A percentile compares a stretch with the other conserved stretches of the same genome.
Evolutionary conservation across 257 asterid species (phyloP).

Genomic region (Solanum rostratum): DNA sequence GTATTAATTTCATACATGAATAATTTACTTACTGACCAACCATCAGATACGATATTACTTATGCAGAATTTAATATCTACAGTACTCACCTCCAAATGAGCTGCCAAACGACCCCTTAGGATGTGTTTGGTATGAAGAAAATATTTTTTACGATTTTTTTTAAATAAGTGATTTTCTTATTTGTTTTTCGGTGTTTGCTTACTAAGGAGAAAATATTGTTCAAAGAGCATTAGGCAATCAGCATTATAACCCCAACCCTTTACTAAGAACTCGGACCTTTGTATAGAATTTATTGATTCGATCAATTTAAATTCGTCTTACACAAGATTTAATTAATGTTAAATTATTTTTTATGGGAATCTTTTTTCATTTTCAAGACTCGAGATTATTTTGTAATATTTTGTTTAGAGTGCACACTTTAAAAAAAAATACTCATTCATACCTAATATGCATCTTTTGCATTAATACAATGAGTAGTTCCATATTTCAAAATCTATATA

Average conservation of each 20-base stretch:
- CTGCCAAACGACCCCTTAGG: not conserved
- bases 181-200: not conserved
- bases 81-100: not conserved
- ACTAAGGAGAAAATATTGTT: not conserved
- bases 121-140: not conserved
- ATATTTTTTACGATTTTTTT: not conserved
- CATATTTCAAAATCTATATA: not conserved
- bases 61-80: not conserved
- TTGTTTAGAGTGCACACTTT: not conserved
- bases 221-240: no score
- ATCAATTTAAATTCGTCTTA: not conserved
- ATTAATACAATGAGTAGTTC: not conserved
- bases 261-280: not conserved
- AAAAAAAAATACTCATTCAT: not conserved
- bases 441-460: no score
- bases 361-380: not conserved
- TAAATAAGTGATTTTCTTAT: not conserved
- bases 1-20: no score
- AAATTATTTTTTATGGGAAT: no score
- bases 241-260: no score
- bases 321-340: no score
- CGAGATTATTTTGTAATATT: no score
- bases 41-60: rapidly evolving
- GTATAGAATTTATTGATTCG: not conserved
- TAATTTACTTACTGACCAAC: no score